Conservation (phyloP, 2,329 filamentous ascomycete genomes). For the Fusarium floridanum region DNA sequence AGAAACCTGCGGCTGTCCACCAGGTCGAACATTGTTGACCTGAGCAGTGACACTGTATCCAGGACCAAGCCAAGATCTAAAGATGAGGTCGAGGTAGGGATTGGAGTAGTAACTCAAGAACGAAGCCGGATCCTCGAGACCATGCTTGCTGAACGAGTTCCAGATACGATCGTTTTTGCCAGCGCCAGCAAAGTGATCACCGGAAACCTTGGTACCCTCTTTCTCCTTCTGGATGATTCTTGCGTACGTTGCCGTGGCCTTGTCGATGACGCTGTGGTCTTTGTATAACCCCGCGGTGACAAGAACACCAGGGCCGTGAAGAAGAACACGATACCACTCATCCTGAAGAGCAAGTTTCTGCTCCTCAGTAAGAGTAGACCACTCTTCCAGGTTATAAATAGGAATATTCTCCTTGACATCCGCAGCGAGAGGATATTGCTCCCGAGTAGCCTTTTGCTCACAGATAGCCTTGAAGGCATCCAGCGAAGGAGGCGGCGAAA, state of each 20-base stretch:
- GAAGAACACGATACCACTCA: slow-evolving; percentile 71
- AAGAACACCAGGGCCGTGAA: slow-evolving; percentile 69
- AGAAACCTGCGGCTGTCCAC: slow-evolving; percentile 67
- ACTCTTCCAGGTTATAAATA: slow-evolving; percentile 63
- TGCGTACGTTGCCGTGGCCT: slow-evolving; percentile 62
- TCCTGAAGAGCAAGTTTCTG: slow-evolving; percentile 62
- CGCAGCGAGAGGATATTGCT: slow-evolving; percentile 62
- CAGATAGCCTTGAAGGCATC: slow-evolving; percentile 60
- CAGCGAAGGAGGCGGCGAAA: slow-evolving; percentile 52
- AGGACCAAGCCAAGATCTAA: slow-evolving; percentile 69
- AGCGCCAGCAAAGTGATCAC: slow-evolving; percentile 71
- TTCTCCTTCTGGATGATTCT: slow-evolving; percentile 62
- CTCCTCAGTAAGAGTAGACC: slow-evolving; percentile 43
- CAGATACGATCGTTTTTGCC: slow-evolving; percentile 72
- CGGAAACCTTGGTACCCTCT: slow-evolving; percentile 53
- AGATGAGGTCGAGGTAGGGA: slow-evolving; percentile 66
- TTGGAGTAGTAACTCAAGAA: slow-evolving; percentile 72
- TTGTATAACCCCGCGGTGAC: slow-evolving; percentile 67
- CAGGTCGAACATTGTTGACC: slow-evolving; percentile 72
- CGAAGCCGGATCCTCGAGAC: slow-evolving; percentile 61
- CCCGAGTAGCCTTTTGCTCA: slow-evolving; percentile 51
- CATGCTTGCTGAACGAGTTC: slow-evolving; percentile 76
- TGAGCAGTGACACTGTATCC: slow-evolving; percentile 72
- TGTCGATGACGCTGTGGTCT: slow-evolving; percentile 55
- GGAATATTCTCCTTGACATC: slow-evolving; percentile 65